Percentiles rank a stretch among this genome's conserved stretches.
phyloP scores from a whole-genome alignment of 495 filamentous ascomycete genomes.

The Glarea lozoyensis region DNA sequence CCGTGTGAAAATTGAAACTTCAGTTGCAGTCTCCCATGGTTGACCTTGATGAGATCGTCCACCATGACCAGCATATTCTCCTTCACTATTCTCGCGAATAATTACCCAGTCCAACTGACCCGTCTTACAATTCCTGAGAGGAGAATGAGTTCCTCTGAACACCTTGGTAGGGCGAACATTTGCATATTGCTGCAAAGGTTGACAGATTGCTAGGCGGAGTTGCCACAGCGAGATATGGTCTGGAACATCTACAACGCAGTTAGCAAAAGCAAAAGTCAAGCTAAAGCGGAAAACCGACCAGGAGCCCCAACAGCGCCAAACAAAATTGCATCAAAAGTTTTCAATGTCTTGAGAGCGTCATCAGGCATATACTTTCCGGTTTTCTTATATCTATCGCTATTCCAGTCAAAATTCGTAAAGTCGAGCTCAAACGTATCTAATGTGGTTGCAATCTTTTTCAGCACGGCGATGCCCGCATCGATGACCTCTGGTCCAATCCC shows the following conservation, averaged over 20 bases:
- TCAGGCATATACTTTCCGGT: slow-evolving; percentile 46
- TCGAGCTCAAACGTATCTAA: slow-evolving; percentile 38
- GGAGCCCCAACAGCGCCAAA: slow-evolving; percentile 50
- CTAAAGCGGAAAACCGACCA: slow-evolving; percentile 24
- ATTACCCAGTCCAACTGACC: slow-evolving; percentile 47
- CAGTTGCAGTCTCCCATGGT: slow-evolving; percentile 45
- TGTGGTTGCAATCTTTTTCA: slow-evolving; percentile 33
- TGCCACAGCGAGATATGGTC: slow-evolving; percentile 51
- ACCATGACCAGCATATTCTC: slow-evolving; percentile 49
- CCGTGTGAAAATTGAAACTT: slow-evolving; percentile 45
- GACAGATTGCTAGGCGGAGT: slow-evolving; percentile 43
- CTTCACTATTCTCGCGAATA: slow-evolving; percentile 49
- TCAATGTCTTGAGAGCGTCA: slow-evolving; percentile 39
- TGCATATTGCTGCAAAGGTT: slow-evolving; percentile 46
- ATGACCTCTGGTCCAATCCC: slow-evolving; percentile 49
- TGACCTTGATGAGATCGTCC: slow-evolving; percentile 40
- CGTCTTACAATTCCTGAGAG: slow-evolving; percentile 33
- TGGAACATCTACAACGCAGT: slow-evolving; percentile 34
- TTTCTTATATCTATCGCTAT: slow-evolving; percentile 42
- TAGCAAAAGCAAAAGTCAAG: background rate
- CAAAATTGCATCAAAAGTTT: slow-evolving; percentile 45
- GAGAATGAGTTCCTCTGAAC: slow-evolving; percentile 39
- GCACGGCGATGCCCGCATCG: slow-evolving; percentile 34
- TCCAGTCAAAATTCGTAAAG: slow-evolving; percentile 44
- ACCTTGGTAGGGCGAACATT: slow-evolving; percentile 46